Base-by-base conservation (phyloP, 495 filamentous ascomycete genomes). In the Aspergillus carlsbadensis region DNA sequence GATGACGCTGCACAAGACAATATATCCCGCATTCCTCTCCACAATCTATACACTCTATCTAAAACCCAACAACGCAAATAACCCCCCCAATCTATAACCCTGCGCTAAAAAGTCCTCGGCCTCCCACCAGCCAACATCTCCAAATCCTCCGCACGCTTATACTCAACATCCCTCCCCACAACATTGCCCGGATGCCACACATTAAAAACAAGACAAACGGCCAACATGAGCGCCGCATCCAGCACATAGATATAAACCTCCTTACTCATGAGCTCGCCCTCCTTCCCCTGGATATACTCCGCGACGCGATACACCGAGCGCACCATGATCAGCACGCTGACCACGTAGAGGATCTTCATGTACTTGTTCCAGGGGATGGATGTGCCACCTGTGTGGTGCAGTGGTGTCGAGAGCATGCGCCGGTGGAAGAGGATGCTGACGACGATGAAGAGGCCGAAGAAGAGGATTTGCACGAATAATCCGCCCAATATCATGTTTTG, bases 181-280 rank as follows among this genome's bases (percentile, higher is more conserved):
- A 65, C 42, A 14, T 50, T 41, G 22, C 62, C 62, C 1, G 65
- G 65, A 42, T 67, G 65, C 17, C 52, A 61, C 10, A 67, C 37
- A 47, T 71, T 79, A 59, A 85, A 80, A 5, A 81, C 54, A 0
- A 77, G 55, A 64, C 79, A 78, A 26, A 78, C 79, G 0, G 59
- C 5, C 10, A 81, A 53, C 82, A 87, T 85, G 21, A 82, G 60
- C 34, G 71, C 40, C 22, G 72, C 64, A 59, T 87, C 84, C 54
- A 84, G 87, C 2, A 86, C 58, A 62, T 85, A 87, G 45, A 87
- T 51, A 55, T 75, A 77, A 62, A 74, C 73, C 67, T 87, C 85
- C 40, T 79, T 71, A 11, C 47, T 57, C 35, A 84, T 51, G n/a
- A 78, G 36, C 45, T 64, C 69, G 1, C 84, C 82, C 5, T 70